Conservation (phyloP, 805 yeast species). For the Yamadazyma kitorensis region DNA sequence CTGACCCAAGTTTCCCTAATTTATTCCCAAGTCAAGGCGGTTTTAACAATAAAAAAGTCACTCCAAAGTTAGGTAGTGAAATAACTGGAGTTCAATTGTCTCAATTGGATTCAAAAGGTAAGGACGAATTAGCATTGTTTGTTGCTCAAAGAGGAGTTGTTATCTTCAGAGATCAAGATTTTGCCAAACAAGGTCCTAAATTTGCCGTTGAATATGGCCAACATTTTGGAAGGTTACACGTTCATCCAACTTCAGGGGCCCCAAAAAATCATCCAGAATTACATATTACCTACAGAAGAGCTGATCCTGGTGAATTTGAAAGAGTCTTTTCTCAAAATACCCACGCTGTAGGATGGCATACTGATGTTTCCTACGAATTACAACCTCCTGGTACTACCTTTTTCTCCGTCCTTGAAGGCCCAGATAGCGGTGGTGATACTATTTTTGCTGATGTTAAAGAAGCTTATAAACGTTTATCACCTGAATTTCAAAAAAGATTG, state of each 20-base stretch:
- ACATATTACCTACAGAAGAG: conserved; percentile 57
- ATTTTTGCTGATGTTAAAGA: conserved; percentile 65
- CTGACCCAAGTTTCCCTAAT: conserved; percentile 55
- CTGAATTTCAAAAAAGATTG: conserved; percentile 55
- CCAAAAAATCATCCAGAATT: conserved; percentile 62
- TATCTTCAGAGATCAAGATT: conserved; percentile 64
- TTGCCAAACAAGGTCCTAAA: conserved; percentile 48
- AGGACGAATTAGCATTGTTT: conserved; percentile 65
- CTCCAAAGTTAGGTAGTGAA: conserved; percentile 72
- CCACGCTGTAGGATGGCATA: conserved; percentile 56
- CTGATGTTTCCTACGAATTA: conserved; percentile 70
- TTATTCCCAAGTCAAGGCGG: conserved; percentile 40
- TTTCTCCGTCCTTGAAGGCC: conserved; percentile 57
- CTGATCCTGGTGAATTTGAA: conserved; percentile 35
- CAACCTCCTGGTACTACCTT: conserved; percentile 73
- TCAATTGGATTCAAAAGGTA: conserved; percentile 42
- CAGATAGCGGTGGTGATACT: conserved; percentile 76
- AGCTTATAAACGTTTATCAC: conserved; percentile 70
- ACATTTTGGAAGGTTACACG: conserved; percentile 68
- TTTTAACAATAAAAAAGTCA: conserved; percentile 36
- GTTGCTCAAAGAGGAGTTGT: conserved; percentile 72
- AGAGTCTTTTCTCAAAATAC: conserved; percentile 32
- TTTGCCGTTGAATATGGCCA: conserved; percentile 53
- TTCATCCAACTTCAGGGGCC: conserved; percentile 74
- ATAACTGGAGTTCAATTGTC: conserved; percentile 60